These are phyloP conservation scores for Pichia rugopelliculosa DNA, from an alignment of 805 yeast genomes.

Conservation along the genomic window DNA sequence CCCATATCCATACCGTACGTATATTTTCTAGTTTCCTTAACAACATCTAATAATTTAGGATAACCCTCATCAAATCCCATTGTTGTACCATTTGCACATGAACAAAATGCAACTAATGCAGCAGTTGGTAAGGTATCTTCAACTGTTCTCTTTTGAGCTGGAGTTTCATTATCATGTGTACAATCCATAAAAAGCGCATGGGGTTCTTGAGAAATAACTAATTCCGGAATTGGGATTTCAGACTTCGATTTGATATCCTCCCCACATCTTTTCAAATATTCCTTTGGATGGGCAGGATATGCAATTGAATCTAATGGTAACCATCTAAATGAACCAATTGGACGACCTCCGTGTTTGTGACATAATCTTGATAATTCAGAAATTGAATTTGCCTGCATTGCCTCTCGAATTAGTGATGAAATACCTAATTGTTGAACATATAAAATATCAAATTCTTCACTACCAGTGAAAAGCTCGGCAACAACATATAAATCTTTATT, in stretches of 20 bases:
- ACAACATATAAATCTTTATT: slow-evolving; percentile 87
- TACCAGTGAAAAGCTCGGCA: slow-evolving; percentile 91
- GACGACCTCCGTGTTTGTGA: slow-evolving; percentile 91
- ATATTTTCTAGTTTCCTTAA: slow-evolving; percentile 63
- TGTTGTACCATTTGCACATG: slow-evolving; percentile 90
- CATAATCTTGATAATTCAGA: slow-evolving; percentile 79
- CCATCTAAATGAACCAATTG: slow-evolving; percentile 86
- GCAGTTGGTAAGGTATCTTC: slow-evolving; percentile 95
- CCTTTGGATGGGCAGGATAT: slow-evolving; percentile 48
- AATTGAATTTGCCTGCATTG: slow-evolving; percentile 93
- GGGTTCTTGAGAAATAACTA: slow-evolving; percentile 63
- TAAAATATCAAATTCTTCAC: slow-evolving; percentile 81
- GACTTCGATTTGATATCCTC: slow-evolving; percentile 37
- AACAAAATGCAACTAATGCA: slow-evolving; percentile 86
- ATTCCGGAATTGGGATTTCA: slow-evolving; percentile 61
- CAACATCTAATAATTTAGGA: slow-evolving; percentile 76
- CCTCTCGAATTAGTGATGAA: slow-evolving; percentile 85
- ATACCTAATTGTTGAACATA: slow-evolving; percentile 89
- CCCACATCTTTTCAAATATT: slow-evolving; percentile 12
- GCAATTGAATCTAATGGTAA: slow-evolving; percentile 69
- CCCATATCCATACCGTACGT: slow-evolving; percentile 66
- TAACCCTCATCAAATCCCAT: slow-evolving; percentile 92
- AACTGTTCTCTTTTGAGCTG: slow-evolving; percentile 80
- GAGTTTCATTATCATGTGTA: slow-evolving; percentile 92
- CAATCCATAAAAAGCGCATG: slow-evolving; percentile 97